Conservation (phyloP, 176 grass and related monocot genomes). For the Alopecurus myosuroides region DNA sequence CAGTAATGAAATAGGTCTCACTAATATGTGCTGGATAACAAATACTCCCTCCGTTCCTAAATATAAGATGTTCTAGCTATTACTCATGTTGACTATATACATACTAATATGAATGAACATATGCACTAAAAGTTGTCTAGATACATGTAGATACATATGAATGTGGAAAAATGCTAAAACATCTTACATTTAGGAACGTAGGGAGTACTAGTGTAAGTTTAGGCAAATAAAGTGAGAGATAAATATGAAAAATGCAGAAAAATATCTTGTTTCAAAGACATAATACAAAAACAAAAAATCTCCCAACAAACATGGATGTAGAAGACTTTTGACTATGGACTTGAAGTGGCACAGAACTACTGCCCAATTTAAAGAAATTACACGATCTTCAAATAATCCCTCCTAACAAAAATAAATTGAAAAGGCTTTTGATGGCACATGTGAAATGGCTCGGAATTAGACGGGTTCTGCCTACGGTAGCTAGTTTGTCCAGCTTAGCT, state of each 20-base stretch:
- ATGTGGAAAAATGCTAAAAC: too few relatives aligned
- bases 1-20: constrained; percentile 3
- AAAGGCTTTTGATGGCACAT: neutral
- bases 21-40: neutral
- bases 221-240: neutral
- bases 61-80: too few relatives aligned
- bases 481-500: neutral
- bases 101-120: too few relatives aligned
- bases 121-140: too few relatives aligned
- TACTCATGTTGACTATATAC: too few relatives aligned
- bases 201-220: neutral
- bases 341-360: neutral
- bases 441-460: neutral
- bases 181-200: too few relatives aligned
- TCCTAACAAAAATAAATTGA: neutral
- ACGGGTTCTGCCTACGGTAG: neutral
- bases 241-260: neutral
- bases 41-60: too few relatives aligned
- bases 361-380: neutral
- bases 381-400: neutral
- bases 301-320: neutral
- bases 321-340: neutral
- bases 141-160: too few relatives aligned
- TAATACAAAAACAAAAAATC: neutral
- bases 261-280: neutral